Evolutionary conservation across 805 yeast species (phyloP).

Genomic region (Hanseniaspora clermontiae): DNA sequence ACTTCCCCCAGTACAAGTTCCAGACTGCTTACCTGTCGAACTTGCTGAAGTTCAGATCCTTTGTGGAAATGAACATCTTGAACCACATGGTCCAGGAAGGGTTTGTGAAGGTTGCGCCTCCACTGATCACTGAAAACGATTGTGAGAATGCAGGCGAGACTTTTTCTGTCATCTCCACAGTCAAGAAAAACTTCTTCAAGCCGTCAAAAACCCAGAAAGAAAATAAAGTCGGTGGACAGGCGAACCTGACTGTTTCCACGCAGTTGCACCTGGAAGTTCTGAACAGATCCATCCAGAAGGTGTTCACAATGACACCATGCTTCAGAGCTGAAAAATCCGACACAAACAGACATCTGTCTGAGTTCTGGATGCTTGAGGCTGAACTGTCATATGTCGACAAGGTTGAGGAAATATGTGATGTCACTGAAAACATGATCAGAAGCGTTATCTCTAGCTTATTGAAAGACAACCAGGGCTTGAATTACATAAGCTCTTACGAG

Average conservation of each 20-base stretch:
- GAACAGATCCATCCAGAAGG: conserved; percentile 61
- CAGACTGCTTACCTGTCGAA: conserved; percentile 54
- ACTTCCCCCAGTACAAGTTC: conserved; percentile 62
- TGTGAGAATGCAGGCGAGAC: conserved; percentile 98
- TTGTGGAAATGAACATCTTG: conserved; percentile 41
- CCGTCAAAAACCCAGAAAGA: not conserved
- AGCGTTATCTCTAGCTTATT: conserved; percentile 30
- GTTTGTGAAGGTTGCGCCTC: conserved; percentile 71
- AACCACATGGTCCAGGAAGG: conserved; percentile 41
- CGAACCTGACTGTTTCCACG: conserved; percentile 73
- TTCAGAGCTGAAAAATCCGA: conserved; percentile 88
- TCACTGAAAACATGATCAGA: conserved; percentile 62
- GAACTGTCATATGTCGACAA: conserved; percentile 59
- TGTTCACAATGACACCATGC: conserved; percentile 83
- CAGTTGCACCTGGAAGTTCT: conserved; percentile 82
- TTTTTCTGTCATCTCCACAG: conserved; percentile 38
- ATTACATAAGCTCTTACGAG: conserved; percentile 15
- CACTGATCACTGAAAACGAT: conserved; percentile 75
- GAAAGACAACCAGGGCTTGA: conserved; percentile 19
- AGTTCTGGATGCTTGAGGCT: conserved; percentile 96
- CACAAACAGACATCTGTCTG: conserved; percentile 82
- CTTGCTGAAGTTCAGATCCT: conserved; percentile 59
- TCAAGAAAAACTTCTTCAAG: conserved; percentile 21
- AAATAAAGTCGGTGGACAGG: conserved; percentile 17
- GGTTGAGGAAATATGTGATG: conserved; percentile 46